phyloP scores from a whole-genome alignment of 1,284 basidiomycete species.

The Malassezia pachydermatis region DNA sequence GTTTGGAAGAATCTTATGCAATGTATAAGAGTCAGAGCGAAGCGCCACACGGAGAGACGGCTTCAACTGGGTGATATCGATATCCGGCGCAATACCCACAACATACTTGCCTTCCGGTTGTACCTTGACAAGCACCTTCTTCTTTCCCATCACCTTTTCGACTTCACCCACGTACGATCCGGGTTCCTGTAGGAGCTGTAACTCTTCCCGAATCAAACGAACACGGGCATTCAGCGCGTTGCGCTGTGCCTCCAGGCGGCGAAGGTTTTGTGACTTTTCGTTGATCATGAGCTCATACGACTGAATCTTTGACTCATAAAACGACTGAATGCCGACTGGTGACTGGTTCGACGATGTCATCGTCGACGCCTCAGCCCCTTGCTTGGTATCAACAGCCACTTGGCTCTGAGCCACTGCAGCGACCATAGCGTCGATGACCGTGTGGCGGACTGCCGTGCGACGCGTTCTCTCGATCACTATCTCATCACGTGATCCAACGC shows the following conservation, averaged over 20 bases:
- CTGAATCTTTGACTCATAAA: constrained; percentile 94
- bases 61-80: constrained; percentile 69
- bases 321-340: constrained; percentile 55
- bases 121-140: constrained; percentile 93
- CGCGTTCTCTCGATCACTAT: constrained; percentile 15
- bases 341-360: background rate
- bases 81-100: constrained; percentile 82
- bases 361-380: no score
- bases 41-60: constrained; percentile 85
- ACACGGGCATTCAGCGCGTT: constrained; percentile 93
- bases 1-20: constrained; percentile 47
- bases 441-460: background rate
- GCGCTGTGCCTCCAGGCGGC: constrained; percentile 87
- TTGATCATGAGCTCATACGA: constrained; percentile 82
- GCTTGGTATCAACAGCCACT: constrained; percentile 6
- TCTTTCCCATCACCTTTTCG: constrained; percentile 98
- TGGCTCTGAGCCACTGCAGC: constrained; percentile 11
- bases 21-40: constrained; percentile 83
- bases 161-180: constrained; percentile 96
- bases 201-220: constrained; percentile 71
- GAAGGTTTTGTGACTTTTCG: constrained; percentile 88
- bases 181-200: constrained; percentile 88
- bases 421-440: constrained; percentile 2
- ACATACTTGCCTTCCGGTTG: constrained; percentile 99
- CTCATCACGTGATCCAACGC: constrained; percentile 12